phyloP scores from a whole-genome alignment of 192 early-diverging fungal species.

The Coemansia sp. region DNA sequence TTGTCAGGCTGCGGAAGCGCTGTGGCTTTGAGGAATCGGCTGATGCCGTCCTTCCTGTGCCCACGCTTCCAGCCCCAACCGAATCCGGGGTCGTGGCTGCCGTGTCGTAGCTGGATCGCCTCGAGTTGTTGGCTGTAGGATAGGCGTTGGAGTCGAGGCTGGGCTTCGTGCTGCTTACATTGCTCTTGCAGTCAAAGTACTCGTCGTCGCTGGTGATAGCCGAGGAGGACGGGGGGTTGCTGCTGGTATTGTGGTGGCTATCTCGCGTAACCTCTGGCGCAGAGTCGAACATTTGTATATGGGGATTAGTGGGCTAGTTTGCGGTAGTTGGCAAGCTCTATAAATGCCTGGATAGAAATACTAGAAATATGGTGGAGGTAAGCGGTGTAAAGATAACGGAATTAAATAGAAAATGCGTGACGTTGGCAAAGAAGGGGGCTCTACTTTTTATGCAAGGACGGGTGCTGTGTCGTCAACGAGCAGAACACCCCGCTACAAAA shows the following conservation, averaged over 20 bases:
- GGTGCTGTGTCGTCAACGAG: background rate
- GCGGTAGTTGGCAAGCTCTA: background rate
- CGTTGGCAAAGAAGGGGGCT: background rate
- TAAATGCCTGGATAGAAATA: background rate
- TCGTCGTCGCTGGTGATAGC: slow-evolving; percentile 36
- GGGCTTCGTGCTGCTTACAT: slow-evolving; percentile 25
- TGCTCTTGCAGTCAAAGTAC: slow-evolving; percentile 44
- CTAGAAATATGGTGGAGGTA: background rate
- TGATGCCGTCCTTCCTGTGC: background rate
- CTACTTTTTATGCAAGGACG: background rate
- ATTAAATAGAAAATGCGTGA: slow-evolving; percentile 3
- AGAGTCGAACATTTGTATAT: slow-evolving; percentile 2
- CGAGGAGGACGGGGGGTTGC: background rate
- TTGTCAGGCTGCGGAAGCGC: slow-evolving; percentile 34
- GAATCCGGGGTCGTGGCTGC: background rate
- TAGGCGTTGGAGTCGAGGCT: slow-evolving; percentile 21
- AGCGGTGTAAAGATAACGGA: background rate
- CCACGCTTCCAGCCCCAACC: background rate
- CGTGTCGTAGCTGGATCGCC: slow-evolving; percentile 9
- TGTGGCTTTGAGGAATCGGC: slow-evolving; percentile 16
- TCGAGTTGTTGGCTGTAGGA: background rate
- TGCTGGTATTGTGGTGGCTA: background rate
- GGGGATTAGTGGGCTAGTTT: background rate
- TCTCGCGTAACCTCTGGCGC: slow-evolving; percentile 1
- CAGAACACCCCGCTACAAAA: background rate